Conservation (phyloP, 1,284 basidiomycete species). For the Meira miltonrushii region DNA sequence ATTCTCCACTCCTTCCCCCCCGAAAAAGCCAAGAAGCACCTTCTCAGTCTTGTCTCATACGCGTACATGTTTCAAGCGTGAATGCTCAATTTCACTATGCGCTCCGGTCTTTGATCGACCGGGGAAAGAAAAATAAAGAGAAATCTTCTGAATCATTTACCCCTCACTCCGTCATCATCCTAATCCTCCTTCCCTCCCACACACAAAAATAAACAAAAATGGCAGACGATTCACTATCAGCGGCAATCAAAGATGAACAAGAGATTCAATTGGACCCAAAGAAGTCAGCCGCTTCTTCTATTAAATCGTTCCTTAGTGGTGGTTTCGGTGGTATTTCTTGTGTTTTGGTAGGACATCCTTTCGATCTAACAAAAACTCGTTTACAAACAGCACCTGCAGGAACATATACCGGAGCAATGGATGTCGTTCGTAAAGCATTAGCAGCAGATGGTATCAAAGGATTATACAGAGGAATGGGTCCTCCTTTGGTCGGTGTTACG, state of each 20-base stretch:
- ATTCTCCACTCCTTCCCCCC: too few species aligned
- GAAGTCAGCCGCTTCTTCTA: slow-evolving; percentile 39
- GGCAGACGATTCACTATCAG: slow-evolving; percentile 14
- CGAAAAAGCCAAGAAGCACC: too few species aligned
- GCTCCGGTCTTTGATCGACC: too few species aligned
- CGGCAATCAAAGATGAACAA: slow-evolving; percentile 16
- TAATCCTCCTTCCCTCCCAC: neutral
- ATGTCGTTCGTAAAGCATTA: slow-evolving; percentile 85
- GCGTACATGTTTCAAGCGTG: too few species aligned
- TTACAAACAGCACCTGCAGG: slow-evolving; percentile 89
- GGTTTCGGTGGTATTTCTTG: slow-evolving; percentile 83
- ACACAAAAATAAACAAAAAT: neutral
- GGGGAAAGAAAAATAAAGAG: too few species aligned
- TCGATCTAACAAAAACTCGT: slow-evolving; percentile 88
- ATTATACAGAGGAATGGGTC: slow-evolving; percentile 92
- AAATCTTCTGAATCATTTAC: too few species aligned
- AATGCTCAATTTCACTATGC: too few species aligned
- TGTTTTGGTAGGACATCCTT: slow-evolving; percentile 91
- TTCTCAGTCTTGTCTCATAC: too few species aligned
- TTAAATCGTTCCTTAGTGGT: slow-evolving; percentile 58
- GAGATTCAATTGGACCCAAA: slow-evolving; percentile 33
- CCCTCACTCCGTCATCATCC: too few species aligned
- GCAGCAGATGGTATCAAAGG: slow-evolving; percentile 83
- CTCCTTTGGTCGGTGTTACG: slow-evolving; percentile 90
- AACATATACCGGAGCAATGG: slow-evolving; percentile 82